Percentiles rank a stretch among this genome's conserved stretches.
Conservation (phyloP, 2,329 filamentous ascomycete genomes). For the Chalaropsis thielavioides region DNA sequence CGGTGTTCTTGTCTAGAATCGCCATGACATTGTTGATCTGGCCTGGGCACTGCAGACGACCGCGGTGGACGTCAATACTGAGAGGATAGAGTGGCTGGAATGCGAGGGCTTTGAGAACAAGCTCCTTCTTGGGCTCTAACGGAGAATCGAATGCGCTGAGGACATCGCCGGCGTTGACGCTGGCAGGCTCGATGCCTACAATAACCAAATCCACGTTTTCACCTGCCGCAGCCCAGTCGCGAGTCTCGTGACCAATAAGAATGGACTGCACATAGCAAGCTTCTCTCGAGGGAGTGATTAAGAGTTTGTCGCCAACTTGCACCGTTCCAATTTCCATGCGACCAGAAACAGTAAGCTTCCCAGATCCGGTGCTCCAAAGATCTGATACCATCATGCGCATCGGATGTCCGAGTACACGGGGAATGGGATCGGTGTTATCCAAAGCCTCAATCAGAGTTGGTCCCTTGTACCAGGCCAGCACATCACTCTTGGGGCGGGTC, state of each 20-base stretch:
- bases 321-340: conserved; percentile 72
- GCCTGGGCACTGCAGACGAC: conserved; percentile 64
- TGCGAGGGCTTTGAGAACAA: conserved; percentile 72
- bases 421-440: conserved; percentile 60
- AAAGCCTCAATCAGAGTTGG: conserved; percentile 69
- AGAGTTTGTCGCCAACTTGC: conserved; percentile 67
- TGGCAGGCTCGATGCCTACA: conserved; percentile 66
- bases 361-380: conserved; percentile 65
- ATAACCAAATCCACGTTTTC: conserved; percentile 80
- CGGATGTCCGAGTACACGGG: conserved; percentile 57
- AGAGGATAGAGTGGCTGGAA: conserved; percentile 85
- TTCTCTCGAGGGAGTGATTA: conserved; percentile 66
- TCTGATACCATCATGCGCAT: conserved; percentile 79
- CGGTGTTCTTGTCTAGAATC: conserved; percentile 63
- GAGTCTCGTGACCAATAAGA: conserved; percentile 55
- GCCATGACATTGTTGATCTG: conserved; percentile 58
- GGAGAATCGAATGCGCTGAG: conserved; percentile 57
- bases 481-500: conserved; percentile 28
- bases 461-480: conserved; percentile 65
- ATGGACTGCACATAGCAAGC: conserved; percentile 69
- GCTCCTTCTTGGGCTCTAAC: conserved; percentile 54
- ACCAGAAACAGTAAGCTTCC: conserved; percentile 72
- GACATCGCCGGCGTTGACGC: conserved; percentile 73
- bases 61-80: conserved; percentile 76
- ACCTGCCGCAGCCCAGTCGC: conserved; percentile 84